These are phyloP conservation scores for Cutaneotrichosporon cavernicola DNA, from an alignment of 1,284 basidiomycete genomes.

Conservation along the genomic window DNA sequence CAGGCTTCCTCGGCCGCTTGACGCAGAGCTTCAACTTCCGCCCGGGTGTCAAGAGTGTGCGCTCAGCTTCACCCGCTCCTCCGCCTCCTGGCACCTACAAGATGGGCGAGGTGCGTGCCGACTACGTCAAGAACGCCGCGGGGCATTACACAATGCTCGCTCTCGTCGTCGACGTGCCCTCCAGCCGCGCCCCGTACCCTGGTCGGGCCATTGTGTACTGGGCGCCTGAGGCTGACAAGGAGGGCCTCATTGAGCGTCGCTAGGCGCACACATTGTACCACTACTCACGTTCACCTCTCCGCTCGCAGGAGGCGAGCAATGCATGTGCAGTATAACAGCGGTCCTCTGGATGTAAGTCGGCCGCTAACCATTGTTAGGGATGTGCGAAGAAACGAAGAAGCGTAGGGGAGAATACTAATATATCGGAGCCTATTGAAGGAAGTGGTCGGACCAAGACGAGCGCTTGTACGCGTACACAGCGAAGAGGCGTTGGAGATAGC, in stretches of 20 bases:
- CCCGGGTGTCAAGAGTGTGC: background rate
- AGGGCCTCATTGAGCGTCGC: constrained; percentile 40
- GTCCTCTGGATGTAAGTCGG: background rate
- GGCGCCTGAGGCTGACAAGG: constrained; percentile 45
- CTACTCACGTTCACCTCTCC: constrained; percentile 3
- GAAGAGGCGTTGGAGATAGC: constrained; percentile 41
- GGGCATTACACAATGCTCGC: constrained; percentile 47
- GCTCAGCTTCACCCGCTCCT: constrained; percentile 20
- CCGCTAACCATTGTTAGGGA: background rate
- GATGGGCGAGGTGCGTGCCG: constrained; percentile 49
- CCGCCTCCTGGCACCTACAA: constrained; percentile 52
- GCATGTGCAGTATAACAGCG: constrained; percentile 7
- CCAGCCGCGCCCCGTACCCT: constrained; percentile 38
- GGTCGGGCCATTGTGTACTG: constrained; percentile 48
- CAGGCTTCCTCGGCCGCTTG: constrained; percentile 18
- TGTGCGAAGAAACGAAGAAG: background rate
- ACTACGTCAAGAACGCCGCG: constrained; percentile 52
- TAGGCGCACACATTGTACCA: constrained; percentile 5
- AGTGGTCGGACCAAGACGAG: background rate
- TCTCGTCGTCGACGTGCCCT: constrained; percentile 49
- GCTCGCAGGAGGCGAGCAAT: constrained; percentile 8
- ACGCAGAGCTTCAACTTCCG: constrained; percentile 13
- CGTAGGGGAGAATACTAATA: background rate
- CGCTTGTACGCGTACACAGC: constrained; percentile 46
- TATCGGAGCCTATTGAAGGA: background rate